Conservation (phyloP, 2,329 filamentous ascomycete species). For the Penicillium sp. region DNA sequence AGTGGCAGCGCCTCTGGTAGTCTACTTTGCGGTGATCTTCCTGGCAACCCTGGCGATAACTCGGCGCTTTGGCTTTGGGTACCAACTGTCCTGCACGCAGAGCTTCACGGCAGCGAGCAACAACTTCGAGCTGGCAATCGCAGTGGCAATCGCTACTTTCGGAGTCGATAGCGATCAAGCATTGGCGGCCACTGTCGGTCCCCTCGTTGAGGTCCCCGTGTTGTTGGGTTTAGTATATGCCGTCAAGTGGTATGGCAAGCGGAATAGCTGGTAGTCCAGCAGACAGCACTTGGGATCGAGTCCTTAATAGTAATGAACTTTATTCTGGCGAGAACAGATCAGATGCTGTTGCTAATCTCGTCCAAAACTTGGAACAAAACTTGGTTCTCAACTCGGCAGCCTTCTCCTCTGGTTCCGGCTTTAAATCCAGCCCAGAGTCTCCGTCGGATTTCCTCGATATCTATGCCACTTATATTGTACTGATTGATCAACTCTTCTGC, state of each 20-base stretch:
- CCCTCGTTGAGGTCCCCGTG: constrained; percentile 84
- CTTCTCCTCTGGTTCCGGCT: constrained; percentile 34
- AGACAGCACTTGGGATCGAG: not conserved
- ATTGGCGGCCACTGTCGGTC: constrained; percentile 79
- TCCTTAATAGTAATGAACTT: constrained; percentile 7
- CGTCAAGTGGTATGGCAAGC: constrained; percentile 49
- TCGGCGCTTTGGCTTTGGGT: constrained; percentile 71
- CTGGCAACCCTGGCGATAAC: constrained; percentile 66
- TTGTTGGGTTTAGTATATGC: constrained; percentile 76
- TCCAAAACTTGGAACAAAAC: constrained; percentile 48
- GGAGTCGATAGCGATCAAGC: constrained; percentile 78
- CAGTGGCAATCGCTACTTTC: constrained; percentile 80
- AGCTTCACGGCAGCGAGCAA: constrained; percentile 90
- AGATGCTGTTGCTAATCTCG: constrained; percentile 40
- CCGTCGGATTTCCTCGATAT: constrained; percentile 41
- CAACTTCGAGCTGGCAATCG: constrained; percentile 91
- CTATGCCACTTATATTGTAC: constrained; percentile 42
- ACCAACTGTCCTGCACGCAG: constrained; percentile 72
- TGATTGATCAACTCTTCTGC: constrained; percentile 44
- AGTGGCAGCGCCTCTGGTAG: constrained; percentile 76
- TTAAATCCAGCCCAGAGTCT: constrained; percentile 42
- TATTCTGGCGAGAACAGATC: constrained; percentile 11
- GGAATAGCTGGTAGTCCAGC: constrained; percentile 29
- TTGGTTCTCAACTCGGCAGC: constrained; percentile 46
- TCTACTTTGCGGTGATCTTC: constrained; percentile 81